Percentiles rank a stretch among this genome's conserved stretches.
Conservation (phyloP, 2,329 filamentous ascomycete genomes). For the Cladosporium colombiae region DNA sequence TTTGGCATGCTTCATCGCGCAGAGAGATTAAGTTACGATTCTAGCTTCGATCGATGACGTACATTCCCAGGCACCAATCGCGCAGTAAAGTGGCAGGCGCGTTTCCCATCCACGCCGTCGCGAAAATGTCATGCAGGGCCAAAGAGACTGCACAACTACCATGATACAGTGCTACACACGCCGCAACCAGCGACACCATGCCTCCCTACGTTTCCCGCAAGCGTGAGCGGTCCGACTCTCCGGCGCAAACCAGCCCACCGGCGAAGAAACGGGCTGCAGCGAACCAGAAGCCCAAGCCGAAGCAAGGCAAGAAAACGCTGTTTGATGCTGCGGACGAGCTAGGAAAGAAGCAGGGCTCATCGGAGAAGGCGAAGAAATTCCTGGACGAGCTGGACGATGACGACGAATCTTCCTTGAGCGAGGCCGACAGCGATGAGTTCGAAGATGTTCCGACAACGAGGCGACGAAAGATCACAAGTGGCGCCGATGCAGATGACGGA, state of each 20-base stretch:
- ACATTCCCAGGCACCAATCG: background rate
- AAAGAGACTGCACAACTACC: background rate
- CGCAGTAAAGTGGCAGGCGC: slow-evolving; percentile 6
- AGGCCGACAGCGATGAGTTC: slow-evolving; percentile 51
- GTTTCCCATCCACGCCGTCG: background rate
- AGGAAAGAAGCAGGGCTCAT: slow-evolving; percentile 29
- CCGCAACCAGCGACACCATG: slow-evolving; percentile 50
- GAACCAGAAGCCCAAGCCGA: slow-evolving; percentile 24
- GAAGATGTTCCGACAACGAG: slow-evolving; percentile 47
- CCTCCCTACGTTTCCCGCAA: slow-evolving; percentile 70
- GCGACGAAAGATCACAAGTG: slow-evolving; percentile 50
- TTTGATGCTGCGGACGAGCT: slow-evolving; percentile 49
- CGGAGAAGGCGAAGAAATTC: slow-evolving; percentile 38
- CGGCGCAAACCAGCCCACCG: slow-evolving; percentile 36
- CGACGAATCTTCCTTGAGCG: slow-evolving; percentile 43
- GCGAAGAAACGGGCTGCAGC: slow-evolving; percentile 36
- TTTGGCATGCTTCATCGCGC: background rate
- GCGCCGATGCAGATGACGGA: slow-evolving; percentile 53
- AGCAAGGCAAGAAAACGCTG: slow-evolving; percentile 40
- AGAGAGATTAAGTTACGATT: background rate
- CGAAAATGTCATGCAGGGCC: no score
- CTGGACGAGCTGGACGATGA: slow-evolving; percentile 42
- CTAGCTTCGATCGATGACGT: background rate
- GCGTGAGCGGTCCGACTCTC: slow-evolving; percentile 56
- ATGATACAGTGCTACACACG: background rate